phyloP scores from a whole-genome alignment of 2,329 filamentous ascomycete genomes.

The Colletotrichum falcatum region DNA sequence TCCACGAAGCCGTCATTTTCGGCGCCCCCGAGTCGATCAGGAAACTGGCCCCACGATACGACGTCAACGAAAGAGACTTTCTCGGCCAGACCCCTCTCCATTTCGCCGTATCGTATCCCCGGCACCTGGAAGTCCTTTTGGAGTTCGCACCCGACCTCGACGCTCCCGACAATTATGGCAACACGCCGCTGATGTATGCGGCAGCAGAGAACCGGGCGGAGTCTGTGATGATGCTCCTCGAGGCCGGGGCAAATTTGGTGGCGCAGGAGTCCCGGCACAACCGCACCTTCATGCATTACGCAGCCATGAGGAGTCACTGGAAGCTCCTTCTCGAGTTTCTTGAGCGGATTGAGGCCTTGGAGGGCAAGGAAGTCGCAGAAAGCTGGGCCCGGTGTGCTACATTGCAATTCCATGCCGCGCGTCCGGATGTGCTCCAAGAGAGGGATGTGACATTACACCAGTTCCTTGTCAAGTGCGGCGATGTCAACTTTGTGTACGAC shows the following conservation, averaged over 20 bases:
- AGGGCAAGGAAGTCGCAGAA: neutral
- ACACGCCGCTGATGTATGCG: slow-evolving; percentile 22
- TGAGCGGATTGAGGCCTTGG: neutral
- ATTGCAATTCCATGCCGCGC: neutral
- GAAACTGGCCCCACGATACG: rapidly evolving
- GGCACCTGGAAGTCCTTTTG: neutral
- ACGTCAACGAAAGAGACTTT: neutral
- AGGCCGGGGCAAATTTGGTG: neutral
- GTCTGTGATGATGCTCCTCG: neutral
- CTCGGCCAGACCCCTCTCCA: slow-evolving; percentile 16
- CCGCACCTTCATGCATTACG: neutral
- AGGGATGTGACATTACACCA: neutral
- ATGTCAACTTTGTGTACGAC: neutral
- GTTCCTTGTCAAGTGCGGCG: neutral
- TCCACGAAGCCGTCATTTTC: slow-evolving; percentile 14
- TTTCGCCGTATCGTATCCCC: neutral
- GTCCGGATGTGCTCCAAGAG: neutral
- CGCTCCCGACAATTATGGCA: slow-evolving; percentile 3
- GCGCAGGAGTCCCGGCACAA: neutral
- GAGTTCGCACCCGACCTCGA: neutral
- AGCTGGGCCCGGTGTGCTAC: neutral
- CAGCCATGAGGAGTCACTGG: neutral
- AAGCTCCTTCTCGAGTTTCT: neutral
- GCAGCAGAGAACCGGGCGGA: neutral
- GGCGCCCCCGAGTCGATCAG: neutral